Base-by-base conservation (phyloP, 108 stramenopile species). In the Cyclotella distinguenda region DNA sequence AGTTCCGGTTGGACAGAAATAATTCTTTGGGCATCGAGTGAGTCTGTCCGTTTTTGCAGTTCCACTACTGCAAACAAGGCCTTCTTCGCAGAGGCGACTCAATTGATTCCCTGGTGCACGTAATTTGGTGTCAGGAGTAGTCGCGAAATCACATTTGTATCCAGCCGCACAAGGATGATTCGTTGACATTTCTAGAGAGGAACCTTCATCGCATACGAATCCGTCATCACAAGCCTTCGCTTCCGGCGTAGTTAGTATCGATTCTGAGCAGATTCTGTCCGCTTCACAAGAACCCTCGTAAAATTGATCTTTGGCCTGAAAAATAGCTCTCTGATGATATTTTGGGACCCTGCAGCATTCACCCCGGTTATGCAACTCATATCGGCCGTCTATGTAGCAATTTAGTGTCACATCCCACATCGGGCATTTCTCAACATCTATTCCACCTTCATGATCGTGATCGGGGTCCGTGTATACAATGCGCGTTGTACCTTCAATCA, bases 201-300 rank as follows among this genome's bases (percentile, higher is more conserved):
- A 84, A 8, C 40, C 45, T 52, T 91, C 85, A 27, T 89, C 91
- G 48, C 93, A 95, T 18, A 95, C 71, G 58, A 83, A 95, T 9
- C 91, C 91, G 57, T 85, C 84, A 16, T 74, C 68, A 56, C 93
- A 95, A 6, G 91, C 58, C 56, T 84, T 79, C 7, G 85, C 85
- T 66, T 90, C 72, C 10, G 84, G 42, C 25, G 43, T 55, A 33
- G 66, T 40, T 2, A 35, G 48, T 18, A 53, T 25, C 39, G 68
- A 73, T 22, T 80, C 69, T 10, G 56, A 48, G 63, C 94, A 93
- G 35, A 95, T 89, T 13, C 77, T 52, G 65, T 95, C 94, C n/a
- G 90, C 91, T 78, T 95, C 94, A 49, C 94, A 95, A 2, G 90
- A 93, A 15, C 94, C 94, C 1, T 81, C 77, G 68, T 91, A 87